Conservation (phyloP, 495 filamentous ascomycete species). For the Daldinia bambusicola region DNA sequence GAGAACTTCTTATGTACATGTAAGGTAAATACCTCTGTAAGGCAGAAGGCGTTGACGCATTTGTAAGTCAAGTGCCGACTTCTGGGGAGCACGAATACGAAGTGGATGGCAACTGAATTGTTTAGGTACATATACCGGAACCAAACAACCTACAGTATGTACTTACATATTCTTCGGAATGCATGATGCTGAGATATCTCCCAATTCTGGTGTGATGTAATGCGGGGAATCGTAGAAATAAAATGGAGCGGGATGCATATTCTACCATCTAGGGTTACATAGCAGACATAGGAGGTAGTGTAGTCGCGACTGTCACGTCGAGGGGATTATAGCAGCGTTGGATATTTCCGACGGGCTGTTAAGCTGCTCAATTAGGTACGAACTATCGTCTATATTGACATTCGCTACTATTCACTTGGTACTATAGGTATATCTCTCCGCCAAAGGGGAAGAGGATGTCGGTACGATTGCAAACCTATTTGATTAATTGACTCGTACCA, state of each 20-base stretch:
- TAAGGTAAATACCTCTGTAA: no score
- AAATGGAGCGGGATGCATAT: no score
- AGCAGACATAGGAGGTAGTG: no score
- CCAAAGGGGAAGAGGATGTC: no score
- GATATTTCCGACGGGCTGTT: neutral
- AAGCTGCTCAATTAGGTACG: neutral
- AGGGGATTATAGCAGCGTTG: neutral
- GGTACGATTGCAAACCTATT: no score
- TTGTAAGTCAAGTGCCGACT: neutral
- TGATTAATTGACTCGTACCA: no score
- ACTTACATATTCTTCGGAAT: neutral
- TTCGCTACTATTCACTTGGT: no score
- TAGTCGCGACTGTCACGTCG: neutral
- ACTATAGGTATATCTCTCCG: no score
- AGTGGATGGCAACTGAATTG: neutral
- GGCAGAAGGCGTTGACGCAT: no score
- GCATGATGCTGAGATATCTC: slow-evolving; percentile 1
- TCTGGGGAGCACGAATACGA: neutral
- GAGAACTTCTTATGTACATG: neutral
- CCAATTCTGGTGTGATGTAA: neutral
- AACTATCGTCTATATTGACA: no score
- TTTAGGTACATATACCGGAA: neutral
- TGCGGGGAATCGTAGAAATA: neutral
- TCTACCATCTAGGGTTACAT: no score
- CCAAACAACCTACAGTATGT: neutral